These are phyloP conservation scores for Candida boleticola DNA, from an alignment of 805 yeast species.

Conservation along the genomic window DNA sequence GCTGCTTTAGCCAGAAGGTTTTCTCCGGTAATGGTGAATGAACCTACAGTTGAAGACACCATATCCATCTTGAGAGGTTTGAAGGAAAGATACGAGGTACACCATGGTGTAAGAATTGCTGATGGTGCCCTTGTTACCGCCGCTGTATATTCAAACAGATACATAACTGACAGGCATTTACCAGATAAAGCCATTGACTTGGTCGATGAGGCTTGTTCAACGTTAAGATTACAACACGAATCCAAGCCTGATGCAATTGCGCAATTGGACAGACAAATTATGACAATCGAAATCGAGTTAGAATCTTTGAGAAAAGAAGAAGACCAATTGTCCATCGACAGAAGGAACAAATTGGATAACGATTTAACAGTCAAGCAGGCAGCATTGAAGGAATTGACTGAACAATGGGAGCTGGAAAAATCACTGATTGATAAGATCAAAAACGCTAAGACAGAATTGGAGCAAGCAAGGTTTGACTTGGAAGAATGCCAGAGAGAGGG, in stretches of 20 bases:
- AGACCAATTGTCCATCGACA: constrained; percentile 76
- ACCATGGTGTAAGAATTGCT: constrained; percentile 93
- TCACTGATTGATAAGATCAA: constrained; percentile 74
- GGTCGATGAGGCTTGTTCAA: constrained; percentile 97
- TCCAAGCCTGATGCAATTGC: constrained; percentile 95
- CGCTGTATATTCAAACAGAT: constrained; percentile 84
- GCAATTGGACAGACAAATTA: constrained; percentile 79
- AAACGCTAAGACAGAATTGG: constrained; percentile 76
- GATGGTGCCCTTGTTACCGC: constrained; percentile 94
- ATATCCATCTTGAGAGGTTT: constrained; percentile 90
- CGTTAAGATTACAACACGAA: constrained; percentile 90
- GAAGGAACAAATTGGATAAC: constrained; percentile 69
- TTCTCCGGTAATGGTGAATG: constrained; percentile 81
- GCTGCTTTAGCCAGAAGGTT: constrained; percentile 94
- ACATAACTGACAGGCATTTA: constrained; percentile 83
- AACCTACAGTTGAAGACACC: constrained; percentile 88
- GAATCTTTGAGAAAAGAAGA: constrained; percentile 93
- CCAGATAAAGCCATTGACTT: constrained; percentile 98
- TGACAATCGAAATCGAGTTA: constrained; percentile 93
- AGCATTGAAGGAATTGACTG: constrained; percentile 70
- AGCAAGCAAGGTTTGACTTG: constrained; percentile 77
- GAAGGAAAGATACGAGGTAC: constrained; percentile 93
- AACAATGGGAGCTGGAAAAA: constrained; percentile 85
- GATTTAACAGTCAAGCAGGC: constrained; percentile 60
- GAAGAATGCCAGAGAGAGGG: constrained; percentile 83